Evolutionary conservation across 306 rosid genomes (phyloP).

Genomic region (Acmispon strigosus): DNA sequence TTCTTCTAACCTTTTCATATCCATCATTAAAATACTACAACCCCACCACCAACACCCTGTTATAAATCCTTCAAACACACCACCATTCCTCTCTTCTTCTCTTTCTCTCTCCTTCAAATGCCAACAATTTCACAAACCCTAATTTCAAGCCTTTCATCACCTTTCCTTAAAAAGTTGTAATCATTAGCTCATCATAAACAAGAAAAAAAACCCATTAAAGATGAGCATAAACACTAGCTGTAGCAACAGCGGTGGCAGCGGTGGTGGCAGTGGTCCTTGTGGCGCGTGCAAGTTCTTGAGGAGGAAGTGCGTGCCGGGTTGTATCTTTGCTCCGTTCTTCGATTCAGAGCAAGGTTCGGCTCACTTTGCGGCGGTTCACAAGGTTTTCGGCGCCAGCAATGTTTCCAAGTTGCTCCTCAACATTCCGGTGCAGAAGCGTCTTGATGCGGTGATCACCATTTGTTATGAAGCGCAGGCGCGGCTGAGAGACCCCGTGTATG

Average conservation of each 20-base stretch:
- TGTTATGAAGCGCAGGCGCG: constrained; percentile 91
- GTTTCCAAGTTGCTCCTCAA: constrained; percentile 75
- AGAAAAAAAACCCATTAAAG: neutral
- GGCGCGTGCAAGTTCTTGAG: constrained; percentile 92
- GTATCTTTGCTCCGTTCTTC: constrained; percentile 89
- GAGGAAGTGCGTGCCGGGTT: constrained; percentile 71
- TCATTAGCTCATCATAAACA: neutral
- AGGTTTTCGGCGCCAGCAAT: constrained; percentile 94
- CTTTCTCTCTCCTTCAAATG: neutral
- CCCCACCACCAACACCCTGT: constrained; percentile 61
- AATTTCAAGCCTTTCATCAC: neutral
- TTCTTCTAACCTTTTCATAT: constrained; percentile 25
- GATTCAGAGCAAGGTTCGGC: constrained; percentile 85
- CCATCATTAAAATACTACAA: constrained; percentile 17
- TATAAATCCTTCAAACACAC: constrained; percentile 3
- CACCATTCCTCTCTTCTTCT: neutral
- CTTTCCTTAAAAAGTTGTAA: neutral
- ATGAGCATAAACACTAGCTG: constrained; percentile 60
- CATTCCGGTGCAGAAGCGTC: constrained; percentile 69
- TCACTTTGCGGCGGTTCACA: constrained; percentile 90
- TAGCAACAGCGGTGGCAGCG: constrained; percentile 6
- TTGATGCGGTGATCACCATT: constrained; percentile 82
- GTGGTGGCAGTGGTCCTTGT: constrained; percentile 55
- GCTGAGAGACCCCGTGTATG: constrained; percentile 82
- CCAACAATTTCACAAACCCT: neutral